These are phyloP conservation scores for Moesziomyces parantarcticus DNA, from an alignment of 1,284 basidiomycete species.

Conservation along the genomic window DNA sequence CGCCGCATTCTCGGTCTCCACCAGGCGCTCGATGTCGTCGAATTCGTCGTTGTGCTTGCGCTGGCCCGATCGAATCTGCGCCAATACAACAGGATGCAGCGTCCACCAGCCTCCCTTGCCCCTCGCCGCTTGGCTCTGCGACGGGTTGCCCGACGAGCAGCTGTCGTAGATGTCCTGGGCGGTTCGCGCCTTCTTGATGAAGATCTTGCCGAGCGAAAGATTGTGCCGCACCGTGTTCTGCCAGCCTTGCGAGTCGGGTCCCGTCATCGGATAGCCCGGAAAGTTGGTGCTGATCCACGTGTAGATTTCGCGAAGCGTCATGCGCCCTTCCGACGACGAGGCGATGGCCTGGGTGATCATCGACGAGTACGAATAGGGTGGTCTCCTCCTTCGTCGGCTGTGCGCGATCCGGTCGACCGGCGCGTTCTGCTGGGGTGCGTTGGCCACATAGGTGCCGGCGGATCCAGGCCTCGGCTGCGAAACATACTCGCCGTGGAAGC, in stretches of 20 bases:
- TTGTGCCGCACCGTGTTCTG: conserved; percentile 64
- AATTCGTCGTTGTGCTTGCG: conserved; percentile 45
- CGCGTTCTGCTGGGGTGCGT: conserved; percentile 16
- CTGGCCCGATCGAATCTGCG: conserved; percentile 45
- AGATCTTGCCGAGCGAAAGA: conserved; percentile 58
- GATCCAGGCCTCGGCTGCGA: conserved; percentile 14
- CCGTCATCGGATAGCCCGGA: conserved; percentile 53
- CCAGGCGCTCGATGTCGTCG: conserved; percentile 43
- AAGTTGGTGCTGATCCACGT: conserved; percentile 60
- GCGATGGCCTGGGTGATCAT: conserved; percentile 63
- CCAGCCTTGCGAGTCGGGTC: conserved; percentile 59
- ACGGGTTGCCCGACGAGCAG: conserved; percentile 50
- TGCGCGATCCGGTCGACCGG: conserved; percentile 52
- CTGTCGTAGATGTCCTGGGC: conserved; percentile 57
- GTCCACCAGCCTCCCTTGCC: conserved; percentile 63
- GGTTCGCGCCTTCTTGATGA: conserved; percentile 56
- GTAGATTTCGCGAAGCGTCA: conserved; percentile 63
- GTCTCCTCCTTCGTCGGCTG: conserved; percentile 52
- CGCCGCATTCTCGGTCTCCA: conserved; percentile 42
- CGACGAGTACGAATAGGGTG: conserved; percentile 60
- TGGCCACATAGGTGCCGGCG: conserved; percentile 12
- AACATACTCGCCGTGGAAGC: conserved; percentile 32
- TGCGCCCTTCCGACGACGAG: conserved; percentile 52
- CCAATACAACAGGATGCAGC: conserved; percentile 37
- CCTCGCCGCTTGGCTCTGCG: conserved; percentile 52